These are phyloP conservation scores for Flagelloscypha sp. DNA, from an alignment of 768 basidiomycete genomes.

Conservation along the genomic window DNA sequence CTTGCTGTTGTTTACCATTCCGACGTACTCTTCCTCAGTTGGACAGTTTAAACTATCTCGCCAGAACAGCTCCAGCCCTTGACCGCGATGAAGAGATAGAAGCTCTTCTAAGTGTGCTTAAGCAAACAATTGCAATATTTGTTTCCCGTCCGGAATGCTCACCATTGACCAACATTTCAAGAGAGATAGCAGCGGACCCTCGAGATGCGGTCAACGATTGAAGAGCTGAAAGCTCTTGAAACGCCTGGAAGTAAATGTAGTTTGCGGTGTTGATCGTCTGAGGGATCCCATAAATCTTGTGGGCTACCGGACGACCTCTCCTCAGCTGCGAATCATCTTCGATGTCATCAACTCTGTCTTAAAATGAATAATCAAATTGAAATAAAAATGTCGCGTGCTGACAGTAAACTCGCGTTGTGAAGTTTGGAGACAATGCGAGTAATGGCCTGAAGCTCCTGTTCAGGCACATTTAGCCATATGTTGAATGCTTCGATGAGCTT, in stretches of 20 bases:
- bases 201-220: no score
- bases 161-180: no score
- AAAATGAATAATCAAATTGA: conserved; percentile 2
- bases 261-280: conserved; percentile 98
- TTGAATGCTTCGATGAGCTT: conserved; percentile 92
- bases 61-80: conserved; percentile 93
- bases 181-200: no score
- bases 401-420: conserved; percentile 92
- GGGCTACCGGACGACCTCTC: conserved; percentile 75
- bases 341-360: conserved; percentile 80
- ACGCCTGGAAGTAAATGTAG: conserved; percentile 94
- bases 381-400: conserved; percentile 14
- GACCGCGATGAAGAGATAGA: conserved; percentile 86
- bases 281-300: conserved; percentile 93
- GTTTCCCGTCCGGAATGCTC: conserved; percentile 4
- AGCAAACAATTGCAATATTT: conserved; percentile 2
- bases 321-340: conserved; percentile 86
- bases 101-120: conserved; percentile 45
- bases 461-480: conserved; percentile 77
- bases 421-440: conserved; percentile 85
- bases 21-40: conserved; percentile 88
- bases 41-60: conserved; percentile 86
- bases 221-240: conserved; percentile 69
- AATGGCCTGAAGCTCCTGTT: conserved; percentile 62
- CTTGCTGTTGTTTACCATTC: conserved; percentile 94